These are phyloP conservation scores for Populus simonii DNA, from an alignment of 345 rosid genomes.

Conservation along the genomic window DNA sequence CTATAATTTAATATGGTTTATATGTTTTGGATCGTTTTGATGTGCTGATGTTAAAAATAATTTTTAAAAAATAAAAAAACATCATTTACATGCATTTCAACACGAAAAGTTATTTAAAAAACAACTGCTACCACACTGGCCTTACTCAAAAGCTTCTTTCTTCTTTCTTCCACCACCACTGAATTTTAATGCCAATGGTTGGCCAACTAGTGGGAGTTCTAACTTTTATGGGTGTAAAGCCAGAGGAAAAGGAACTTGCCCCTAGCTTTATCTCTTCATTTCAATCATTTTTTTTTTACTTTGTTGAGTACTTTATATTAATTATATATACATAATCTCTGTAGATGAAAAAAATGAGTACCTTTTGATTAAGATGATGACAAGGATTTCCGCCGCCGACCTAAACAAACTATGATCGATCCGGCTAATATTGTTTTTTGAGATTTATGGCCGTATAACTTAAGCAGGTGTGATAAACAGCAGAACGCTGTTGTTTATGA, in stretches of 20 bases:
- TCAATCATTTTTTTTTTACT: neutral
- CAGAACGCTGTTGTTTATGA: too few species aligned
- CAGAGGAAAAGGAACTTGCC: neutral
- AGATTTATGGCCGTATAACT: neutral
- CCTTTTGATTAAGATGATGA: neutral
- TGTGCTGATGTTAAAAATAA: too few species aligned
- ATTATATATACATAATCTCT: neutral
- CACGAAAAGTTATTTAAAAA: too few species aligned
- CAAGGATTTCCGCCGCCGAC: neutral
- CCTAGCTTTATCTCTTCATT: neutral
- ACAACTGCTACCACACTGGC: too few species aligned
- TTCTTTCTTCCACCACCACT: neutral
- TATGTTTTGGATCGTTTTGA: too few species aligned
- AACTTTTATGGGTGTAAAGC: neutral
- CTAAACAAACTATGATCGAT: neutral
- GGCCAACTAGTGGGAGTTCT: neutral
- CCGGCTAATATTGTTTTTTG: neutral
- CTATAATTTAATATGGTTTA: too few species aligned
- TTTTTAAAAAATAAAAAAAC: too few species aligned
- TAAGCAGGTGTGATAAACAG: too few species aligned
- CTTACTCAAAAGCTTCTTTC: neutral
- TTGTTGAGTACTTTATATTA: neutral
- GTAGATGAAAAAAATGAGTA: neutral
- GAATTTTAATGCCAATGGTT: neutral
- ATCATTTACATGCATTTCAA: too few species aligned